Percentiles rank a stretch among this genome's conserved stretches.
Evolutionary conservation across 2,329 filamentous ascomycete genomes (phyloP).

Genomic region (Cercospora berteroae): DNA sequence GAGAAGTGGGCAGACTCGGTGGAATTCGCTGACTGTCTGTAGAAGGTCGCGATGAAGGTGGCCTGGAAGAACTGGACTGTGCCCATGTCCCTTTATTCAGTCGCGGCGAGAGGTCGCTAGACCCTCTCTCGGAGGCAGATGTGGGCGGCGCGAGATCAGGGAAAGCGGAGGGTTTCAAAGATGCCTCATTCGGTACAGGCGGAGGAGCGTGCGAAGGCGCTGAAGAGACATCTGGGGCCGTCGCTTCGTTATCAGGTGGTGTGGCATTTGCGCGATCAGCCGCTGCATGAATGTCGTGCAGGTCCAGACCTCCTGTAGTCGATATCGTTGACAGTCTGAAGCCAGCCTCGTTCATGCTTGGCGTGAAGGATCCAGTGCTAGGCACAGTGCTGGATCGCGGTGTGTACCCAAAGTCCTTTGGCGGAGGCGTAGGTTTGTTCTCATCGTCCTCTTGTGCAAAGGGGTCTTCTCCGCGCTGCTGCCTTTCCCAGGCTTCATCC

Average conservation of each 20-base stretch:
- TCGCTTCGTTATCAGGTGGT: conserved; percentile 16
- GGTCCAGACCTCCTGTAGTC: conserved; percentile 33
- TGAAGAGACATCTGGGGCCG: conserved; percentile 24
- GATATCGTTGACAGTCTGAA: conserved; percentile 37
- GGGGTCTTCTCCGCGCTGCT: conserved; percentile 30
- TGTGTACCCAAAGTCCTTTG: conserved; percentile 44
- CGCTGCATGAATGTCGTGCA: conserved; percentile 40
- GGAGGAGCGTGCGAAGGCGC: conserved; percentile 48
- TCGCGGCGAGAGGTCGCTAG: conserved; percentile 34
- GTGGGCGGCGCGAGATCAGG: conserved; percentile 28
- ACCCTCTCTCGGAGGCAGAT: conserved; percentile 30
- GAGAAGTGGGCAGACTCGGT: conserved; percentile 30
- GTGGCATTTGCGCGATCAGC: conserved; percentile 23
- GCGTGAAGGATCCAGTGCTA: conserved; percentile 26
- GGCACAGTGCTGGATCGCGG: conserved; percentile 35
- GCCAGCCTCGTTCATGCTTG: conserved; percentile 25
- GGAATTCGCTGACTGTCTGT: conserved; percentile 34
- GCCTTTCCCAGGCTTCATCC: conserved; percentile 36
- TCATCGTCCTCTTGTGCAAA: conserved; percentile 33
- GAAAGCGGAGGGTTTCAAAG: conserved; percentile 24
- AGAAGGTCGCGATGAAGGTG: conserved; percentile 31
- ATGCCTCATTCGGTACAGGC: conserved; percentile 38
- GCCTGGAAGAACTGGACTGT: conserved; percentile 29
- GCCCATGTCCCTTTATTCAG: conserved; percentile 29
- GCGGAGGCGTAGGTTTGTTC: conserved; percentile 43